Percentiles rank a stretch among this genome's conserved stretches.
phyloP scores from a whole-genome alignment of 768 basidiomycete genomes.

The Podaxis carcinomalis region DNA sequence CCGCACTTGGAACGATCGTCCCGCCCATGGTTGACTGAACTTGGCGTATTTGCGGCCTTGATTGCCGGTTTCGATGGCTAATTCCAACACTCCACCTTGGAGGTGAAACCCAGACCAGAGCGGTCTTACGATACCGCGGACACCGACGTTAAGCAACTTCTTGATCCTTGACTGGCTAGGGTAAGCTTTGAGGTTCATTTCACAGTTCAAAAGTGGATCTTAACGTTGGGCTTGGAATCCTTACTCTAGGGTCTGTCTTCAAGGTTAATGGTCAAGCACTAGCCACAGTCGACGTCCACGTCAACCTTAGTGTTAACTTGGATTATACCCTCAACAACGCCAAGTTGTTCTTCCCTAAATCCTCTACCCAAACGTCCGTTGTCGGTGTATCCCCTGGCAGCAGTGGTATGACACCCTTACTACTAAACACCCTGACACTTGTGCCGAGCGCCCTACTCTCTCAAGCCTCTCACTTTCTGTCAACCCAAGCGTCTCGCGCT shows the following conservation, averaged over 20 bases:
- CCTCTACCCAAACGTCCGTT: not conserved
- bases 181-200: not conserved
- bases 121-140: not conserved
- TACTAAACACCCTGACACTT: not conserved
- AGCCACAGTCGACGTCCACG: constrained; percentile 27
- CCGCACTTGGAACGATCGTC: constrained; percentile 20
- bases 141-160: not conserved
- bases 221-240: constrained; percentile 21
- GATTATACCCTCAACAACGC: constrained; percentile 26
- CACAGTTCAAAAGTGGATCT: not conserved
- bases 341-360: constrained; percentile 33
- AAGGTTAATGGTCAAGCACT: constrained; percentile 25
- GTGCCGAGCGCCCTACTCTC: not conserved
- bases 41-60: constrained; percentile 23
- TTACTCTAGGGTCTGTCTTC: constrained; percentile 38
- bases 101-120: not conserved
- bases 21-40: constrained; percentile 28
- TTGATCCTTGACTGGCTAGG: constrained; percentile 1
- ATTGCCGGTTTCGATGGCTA: constrained; percentile 25
- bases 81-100: constrained; percentile 2
- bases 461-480: constrained; percentile 38
- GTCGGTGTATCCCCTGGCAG: constrained; percentile 30
- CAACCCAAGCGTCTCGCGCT: constrained; percentile 33
- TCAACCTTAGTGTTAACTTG: constrained; percentile 27
- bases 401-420: constrained; percentile 31